These are phyloP conservation scores for Rhodofomes roseus DNA, from an alignment of 1,284 basidiomycete genomes.

Conservation along the genomic window DNA sequence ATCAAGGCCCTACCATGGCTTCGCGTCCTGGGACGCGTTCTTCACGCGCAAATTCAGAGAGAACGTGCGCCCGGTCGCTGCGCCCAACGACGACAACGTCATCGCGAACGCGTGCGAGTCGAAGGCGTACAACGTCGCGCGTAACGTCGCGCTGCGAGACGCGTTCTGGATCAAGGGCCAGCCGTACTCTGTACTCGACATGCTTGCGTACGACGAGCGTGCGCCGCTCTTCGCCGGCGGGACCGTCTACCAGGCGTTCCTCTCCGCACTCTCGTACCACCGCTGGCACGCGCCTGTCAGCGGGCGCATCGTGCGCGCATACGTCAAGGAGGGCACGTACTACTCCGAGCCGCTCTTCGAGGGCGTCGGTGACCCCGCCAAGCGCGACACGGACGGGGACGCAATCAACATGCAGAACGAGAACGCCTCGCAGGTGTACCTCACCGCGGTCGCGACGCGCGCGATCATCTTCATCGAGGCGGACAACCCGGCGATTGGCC, in stretches of 20 bases:
- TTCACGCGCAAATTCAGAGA: constrained; percentile 42
- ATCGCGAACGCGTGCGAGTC: constrained; percentile 45
- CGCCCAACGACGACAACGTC: constrained; percentile 33
- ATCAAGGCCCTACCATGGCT: constrained; percentile 35
- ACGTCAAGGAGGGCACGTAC: constrained; percentile 37
- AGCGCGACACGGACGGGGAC: neutral
- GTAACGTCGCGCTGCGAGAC: constrained; percentile 32
- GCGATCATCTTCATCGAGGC: constrained; percentile 40
- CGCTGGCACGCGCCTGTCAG: constrained; percentile 41
- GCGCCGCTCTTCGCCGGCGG: constrained; percentile 36
- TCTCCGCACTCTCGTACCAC: constrained; percentile 40
- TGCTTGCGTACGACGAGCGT: constrained; percentile 35
- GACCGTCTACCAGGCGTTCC: constrained; percentile 43
- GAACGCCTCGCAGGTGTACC: constrained; percentile 31
- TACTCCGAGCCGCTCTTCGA: constrained; percentile 27
- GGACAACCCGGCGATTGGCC: constrained; percentile 35
- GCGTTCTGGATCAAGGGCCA: constrained; percentile 46
- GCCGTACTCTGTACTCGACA: constrained; percentile 39
- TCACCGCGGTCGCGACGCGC: constrained; percentile 35
- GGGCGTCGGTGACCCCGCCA: constrained; percentile 13
- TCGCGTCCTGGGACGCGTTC: constrained; percentile 52
- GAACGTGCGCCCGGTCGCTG: constrained; percentile 36
- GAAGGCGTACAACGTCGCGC: constrained; percentile 33
- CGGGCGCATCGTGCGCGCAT: constrained; percentile 35
- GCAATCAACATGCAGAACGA: neutral